Conservation (phyloP, 768 basidiomycete species). For the Xerocomus spinulosus region DNA sequence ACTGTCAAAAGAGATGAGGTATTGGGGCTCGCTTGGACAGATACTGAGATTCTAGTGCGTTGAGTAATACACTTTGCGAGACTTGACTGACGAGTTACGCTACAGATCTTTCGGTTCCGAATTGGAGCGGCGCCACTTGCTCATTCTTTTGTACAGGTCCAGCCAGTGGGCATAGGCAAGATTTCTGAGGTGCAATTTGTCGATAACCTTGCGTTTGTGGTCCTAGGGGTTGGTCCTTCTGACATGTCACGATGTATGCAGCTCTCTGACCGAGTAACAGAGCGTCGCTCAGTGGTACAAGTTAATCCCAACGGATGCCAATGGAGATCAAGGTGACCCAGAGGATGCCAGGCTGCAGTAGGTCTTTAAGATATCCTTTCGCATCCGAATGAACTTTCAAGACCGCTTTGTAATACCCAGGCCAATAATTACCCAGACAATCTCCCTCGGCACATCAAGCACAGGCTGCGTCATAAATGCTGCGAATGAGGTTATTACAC, state of each 20-base stretch:
- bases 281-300: slow-evolving; percentile 19
- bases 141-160: slow-evolving; percentile 12
- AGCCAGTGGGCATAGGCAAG: slow-evolving; percentile 17
- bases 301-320: slow-evolving; percentile 7
- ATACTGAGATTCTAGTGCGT: slow-evolving; percentile 30
- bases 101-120: slow-evolving; percentile 22
- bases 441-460: slow-evolving; percentile 8
- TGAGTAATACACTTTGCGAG: neutral
- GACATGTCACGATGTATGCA: neutral
- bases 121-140: neutral
- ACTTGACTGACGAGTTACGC: neutral
- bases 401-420: slow-evolving; percentile 9
- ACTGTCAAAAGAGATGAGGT: slow-evolving; percentile 25
- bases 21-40: slow-evolving; percentile 46
- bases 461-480: slow-evolving; percentile 7
- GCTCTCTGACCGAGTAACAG: slow-evolving; percentile 6
- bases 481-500: slow-evolving; percentile 14
- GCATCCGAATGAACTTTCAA: slow-evolving; percentile 5
- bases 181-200: slow-evolving; percentile 20
- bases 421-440: slow-evolving; percentile 1
- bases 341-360: slow-evolving; percentile 18
- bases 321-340: slow-evolving; percentile 5
- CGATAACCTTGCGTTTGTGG: slow-evolving; percentile 19
- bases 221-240: slow-evolving; percentile 22
- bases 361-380: slow-evolving; percentile 1